Percentiles rank a stretch among this genome's conserved stretches.
These are phyloP conservation scores for Pseudomonodictys pantanalensis DNA, from an alignment of 495 filamentous ascomycete species.

Conservation along the genomic window DNA sequence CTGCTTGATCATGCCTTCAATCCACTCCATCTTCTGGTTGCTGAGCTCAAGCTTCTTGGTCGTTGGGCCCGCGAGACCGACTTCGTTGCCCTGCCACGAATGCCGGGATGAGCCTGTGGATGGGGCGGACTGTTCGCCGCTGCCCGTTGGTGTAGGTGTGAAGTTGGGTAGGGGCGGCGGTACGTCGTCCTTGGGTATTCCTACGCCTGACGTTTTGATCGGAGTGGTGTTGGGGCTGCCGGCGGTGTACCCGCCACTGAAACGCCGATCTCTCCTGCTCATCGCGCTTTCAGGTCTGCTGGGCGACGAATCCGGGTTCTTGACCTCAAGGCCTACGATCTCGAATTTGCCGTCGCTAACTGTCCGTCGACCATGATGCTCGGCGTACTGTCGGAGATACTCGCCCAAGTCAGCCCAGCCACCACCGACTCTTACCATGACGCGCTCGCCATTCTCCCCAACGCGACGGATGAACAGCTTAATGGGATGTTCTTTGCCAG, in stretches of 20 bases:
- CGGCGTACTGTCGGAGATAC: constrained; percentile 89
- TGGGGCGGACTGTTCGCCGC: constrained; percentile 33
- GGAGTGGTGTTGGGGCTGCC: constrained; percentile 19
- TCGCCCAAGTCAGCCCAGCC: constrained; percentile 95
- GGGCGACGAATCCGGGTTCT: constrained; percentile 4
- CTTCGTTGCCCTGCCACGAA: constrained; percentile 57
- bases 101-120: constrained; percentile 48
- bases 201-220: background rate
- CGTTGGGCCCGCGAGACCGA: constrained; percentile 63
- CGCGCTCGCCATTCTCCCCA: constrained; percentile 82
- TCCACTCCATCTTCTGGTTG: constrained; percentile 65
- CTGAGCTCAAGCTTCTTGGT: constrained; percentile 57
- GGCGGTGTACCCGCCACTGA: constrained; percentile 5
- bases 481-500: constrained; percentile 76
- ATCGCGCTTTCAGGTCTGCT: constrained; percentile 22
- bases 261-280: constrained; percentile 14
- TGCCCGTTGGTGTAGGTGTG: constrained; percentile 45
- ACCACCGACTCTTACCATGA: constrained; percentile 96
- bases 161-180: background rate
- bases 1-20: constrained; percentile 67
- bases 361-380: constrained; percentile 73
- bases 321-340: constrained; percentile 52
- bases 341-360: constrained; percentile 53
- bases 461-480: constrained; percentile 92
- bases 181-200: constrained; percentile 3